Base-by-base conservation (phyloP, 352 stramenopile genomes). In the Halophytophthora polymorphica region DNA sequence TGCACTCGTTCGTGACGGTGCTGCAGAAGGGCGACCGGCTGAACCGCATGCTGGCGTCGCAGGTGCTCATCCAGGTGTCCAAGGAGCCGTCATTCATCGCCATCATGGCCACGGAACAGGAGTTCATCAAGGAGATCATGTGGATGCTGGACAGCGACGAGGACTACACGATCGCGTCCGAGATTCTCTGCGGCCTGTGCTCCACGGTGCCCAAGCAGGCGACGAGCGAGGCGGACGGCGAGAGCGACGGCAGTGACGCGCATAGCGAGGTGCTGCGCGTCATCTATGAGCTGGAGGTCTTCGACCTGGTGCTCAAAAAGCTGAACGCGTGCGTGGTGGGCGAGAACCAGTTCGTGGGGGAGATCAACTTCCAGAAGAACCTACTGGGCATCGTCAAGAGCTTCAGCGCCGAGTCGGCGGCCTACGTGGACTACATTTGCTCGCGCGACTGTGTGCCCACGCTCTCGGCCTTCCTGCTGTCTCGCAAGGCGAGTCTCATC, bases 281-380 rank as follows among this genome's bases (percentile, higher is more conserved):
- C 22, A 66, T 92, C 25, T 73, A 81, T 46, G 77, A 86, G 5
- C 54, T 85, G n/a, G 64, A 83, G 17, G 71, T 73, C 15, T 74
- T 92, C 12, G 65, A 85, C 55, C 44, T 88, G 23, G 75, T 87
- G 17, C 61, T 87, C 14, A 71, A 77, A 33, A 88, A 90, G 41
- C 53, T 92, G 23, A 88, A 90, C 31, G 71, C 57, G 2, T 92
- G 81, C 14, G 71, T 92, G 3, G 45, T 86, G 19, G 71, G 78
- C 2, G 66, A 73, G 19, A 77, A 83, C 22, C 77, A 90, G 45
- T 84, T 92, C 25, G 68, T 80, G 22, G 81, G 81, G 23, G 81
- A 92, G 39, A 83, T 92, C 41, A 86, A 79, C 13, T 92, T 86
- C 45, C 80, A 92, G 61, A 79, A 76, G 48, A 87, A 83, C 47